Conservation (phyloP, 2,329 filamentous ascomycete genomes). For the Fusarium sarcochroum region DNA sequence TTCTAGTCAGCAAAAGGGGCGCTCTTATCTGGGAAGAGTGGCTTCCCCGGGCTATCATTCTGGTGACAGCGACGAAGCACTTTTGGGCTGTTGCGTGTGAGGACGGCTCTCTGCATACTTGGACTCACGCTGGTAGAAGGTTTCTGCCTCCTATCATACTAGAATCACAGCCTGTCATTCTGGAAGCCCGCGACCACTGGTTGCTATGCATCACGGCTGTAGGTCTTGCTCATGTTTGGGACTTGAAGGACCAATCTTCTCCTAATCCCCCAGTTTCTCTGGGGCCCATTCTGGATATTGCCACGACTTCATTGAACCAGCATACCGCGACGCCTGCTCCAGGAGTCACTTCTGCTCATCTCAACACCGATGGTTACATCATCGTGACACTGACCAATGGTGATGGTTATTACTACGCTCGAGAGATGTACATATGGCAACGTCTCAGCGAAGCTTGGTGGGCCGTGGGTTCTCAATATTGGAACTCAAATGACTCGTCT, state of each 20-base stretch:
- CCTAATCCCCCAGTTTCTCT: slow-evolving; percentile 92
- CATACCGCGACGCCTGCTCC: slow-evolving; percentile 83
- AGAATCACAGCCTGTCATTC: slow-evolving; percentile 92
- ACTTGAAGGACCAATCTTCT: slow-evolving; percentile 84
- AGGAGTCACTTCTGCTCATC: slow-evolving; percentile 88
- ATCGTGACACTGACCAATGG: slow-evolving; percentile 94
- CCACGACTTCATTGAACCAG: slow-evolving; percentile 81
- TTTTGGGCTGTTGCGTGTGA: slow-evolving; percentile 96
- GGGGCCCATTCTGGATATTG: slow-evolving; percentile 89
- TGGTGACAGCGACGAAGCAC: slow-evolving; percentile 89
- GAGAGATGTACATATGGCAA: slow-evolving; percentile 91
- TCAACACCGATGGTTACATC: slow-evolving; percentile 89
- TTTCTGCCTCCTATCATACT: slow-evolving; percentile 87
- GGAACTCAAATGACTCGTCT: slow-evolving; percentile 96
- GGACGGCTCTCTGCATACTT: slow-evolving; percentile 89
- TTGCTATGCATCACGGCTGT: slow-evolving; percentile 89
- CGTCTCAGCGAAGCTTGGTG: slow-evolving; percentile 97
- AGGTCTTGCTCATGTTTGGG: slow-evolving; percentile 94
- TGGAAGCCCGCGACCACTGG: slow-evolving; percentile 92
- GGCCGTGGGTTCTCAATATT: slow-evolving; percentile 97
- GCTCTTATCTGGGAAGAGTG: slow-evolving; percentile 94
- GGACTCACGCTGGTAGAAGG: slow-evolving; percentile 91
- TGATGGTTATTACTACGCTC: slow-evolving; percentile 92
- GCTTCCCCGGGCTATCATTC: slow-evolving; percentile 85
- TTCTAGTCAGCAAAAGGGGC: slow-evolving; percentile 85